phyloP scores from a whole-genome alignment of 2,329 filamentous ascomycete genomes.

The Botrytis fragariae region DNA sequence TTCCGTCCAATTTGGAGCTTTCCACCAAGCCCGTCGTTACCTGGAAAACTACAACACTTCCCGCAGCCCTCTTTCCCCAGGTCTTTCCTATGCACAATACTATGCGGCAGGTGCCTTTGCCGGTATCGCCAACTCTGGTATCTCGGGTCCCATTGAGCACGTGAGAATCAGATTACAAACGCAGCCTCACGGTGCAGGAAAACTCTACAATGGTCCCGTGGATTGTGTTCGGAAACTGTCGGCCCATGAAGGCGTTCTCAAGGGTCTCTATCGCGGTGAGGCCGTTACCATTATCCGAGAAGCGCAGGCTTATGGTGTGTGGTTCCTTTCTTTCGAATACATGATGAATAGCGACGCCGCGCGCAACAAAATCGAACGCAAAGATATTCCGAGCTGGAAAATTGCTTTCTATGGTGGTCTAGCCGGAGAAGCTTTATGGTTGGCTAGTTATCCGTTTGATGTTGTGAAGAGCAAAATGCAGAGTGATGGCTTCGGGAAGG shows the following conservation, averaged over 20 bases:
- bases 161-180: conserved; percentile 94
- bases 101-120: conserved; percentile 89
- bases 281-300: conserved; percentile 84
- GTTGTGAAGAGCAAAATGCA: conserved; percentile 99
- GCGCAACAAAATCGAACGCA: conserved; percentile 71
- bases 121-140: conserved; percentile 81
- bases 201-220: conserved; percentile 78
- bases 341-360: conserved; percentile 88
- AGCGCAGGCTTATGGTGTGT: conserved; percentile 90
- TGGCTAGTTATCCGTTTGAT: conserved; percentile 91
- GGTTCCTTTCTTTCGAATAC: conserved; percentile 95
- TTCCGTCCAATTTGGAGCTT: conserved; percentile 97
- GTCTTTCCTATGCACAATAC: conserved; percentile 80
- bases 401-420: conserved; percentile 90
- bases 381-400: conserved; percentile 78
- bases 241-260: conserved; percentile 61
- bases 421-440: conserved; percentile 91
- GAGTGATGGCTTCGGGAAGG: conserved; percentile 80
- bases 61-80: conserved; percentile 39
- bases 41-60: conserved; percentile 73
- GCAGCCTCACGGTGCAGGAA: conserved; percentile 79
- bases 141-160: conserved; percentile 94
- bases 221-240: conserved; percentile 89
- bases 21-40: conserved; percentile 84
- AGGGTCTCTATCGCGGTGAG: conserved; percentile 82